Evolutionary conservation across 169 alveolate genomes (phyloP), one percentile per base, ranked within the genome.

Genomic region (Plasmodium yoelii): DNA sequence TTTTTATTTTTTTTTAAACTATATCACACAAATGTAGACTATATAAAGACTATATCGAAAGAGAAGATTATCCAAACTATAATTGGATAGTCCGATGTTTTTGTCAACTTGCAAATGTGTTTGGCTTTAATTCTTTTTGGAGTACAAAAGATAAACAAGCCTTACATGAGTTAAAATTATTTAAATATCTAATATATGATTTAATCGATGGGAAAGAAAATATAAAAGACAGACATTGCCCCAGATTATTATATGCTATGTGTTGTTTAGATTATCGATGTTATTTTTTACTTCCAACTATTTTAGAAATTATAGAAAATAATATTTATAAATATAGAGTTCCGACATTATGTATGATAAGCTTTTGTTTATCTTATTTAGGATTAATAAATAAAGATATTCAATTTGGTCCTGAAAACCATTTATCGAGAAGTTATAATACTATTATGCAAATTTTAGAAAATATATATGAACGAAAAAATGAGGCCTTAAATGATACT

Each of bases 101-200:
- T 57, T 95, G 97, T 57, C 97, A 95, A 59, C 90, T 95, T 22
- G 97, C 95, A 18, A 95, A 95, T 63, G 91, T 93, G 15, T 95
- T 95, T 55, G 96, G 97, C 15, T 95, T 95, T 56, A 95, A 95
- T 49, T 95, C 97, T 24, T 95, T 94, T 75, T 95, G 97, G 97
- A 93, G 74, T 12, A 77, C 59, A 0, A 80, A 80, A 22, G 97
- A 95, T 69, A 93, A 94, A 87, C 95, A 95, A 84, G 74, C 94
- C 19, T 42, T 95, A 46, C 95, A 91, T 24, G 87, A 88, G 42
- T 71, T 94, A 42, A 96, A 96, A 44, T 71, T 92, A 34, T 95
- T 95, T 73, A 95, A 94, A 89, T 93, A 90, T 47, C 70, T 95
- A 69, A 92, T 95, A 22, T 95, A 64, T 64, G 97, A 95, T 72